Percentiles rank a stretch among this genome's conserved stretches.
Evolutionary conservation across 73 alveolate genomes (phyloP).

Genomic region (Symbiodinium pilosum): DNA sequence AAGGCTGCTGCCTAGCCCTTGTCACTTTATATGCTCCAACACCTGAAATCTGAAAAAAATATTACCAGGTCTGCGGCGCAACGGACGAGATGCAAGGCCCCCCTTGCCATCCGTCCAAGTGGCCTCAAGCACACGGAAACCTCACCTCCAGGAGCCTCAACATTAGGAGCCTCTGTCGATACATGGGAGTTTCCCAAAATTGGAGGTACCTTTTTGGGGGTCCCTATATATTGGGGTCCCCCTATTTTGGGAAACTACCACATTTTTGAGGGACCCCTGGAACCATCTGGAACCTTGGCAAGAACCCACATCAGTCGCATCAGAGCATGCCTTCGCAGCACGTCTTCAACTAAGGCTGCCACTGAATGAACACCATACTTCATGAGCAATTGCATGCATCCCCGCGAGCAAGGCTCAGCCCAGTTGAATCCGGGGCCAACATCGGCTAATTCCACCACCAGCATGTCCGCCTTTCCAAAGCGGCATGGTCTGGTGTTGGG

Average conservation of each 20-base stretch:
- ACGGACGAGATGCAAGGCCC: slow-evolving; percentile 5
- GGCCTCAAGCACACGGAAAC: neutral
- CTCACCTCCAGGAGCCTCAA: no score
- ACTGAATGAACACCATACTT: slow-evolving; percentile 26
- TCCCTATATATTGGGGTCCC: no score
- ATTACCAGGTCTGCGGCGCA: slow-evolving; percentile 36
- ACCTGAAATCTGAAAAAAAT: neutral
- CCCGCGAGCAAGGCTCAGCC: slow-evolving; percentile 95
- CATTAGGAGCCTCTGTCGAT: no score
- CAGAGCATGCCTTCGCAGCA: neutral
- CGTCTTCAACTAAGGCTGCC: neutral
- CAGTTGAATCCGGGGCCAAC: slow-evolving; percentile 88
- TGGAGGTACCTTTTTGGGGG: no score
- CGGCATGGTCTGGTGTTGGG: no score
- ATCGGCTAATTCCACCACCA: slow-evolving; percentile 78
- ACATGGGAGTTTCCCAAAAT: no score
- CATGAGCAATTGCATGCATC: slow-evolving; percentile 80
- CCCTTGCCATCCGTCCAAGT: slow-evolving; percentile 82
- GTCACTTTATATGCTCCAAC: neutral
- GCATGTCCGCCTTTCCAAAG: slow-evolving; percentile 25
- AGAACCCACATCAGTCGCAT: neutral
- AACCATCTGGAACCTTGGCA: neutral
- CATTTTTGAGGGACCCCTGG: neutral
- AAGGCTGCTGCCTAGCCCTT: no score
- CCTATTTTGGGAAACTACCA: no score